Evolutionary conservation across 352 stramenopile genomes (phyloP).

Genomic region (Peronosclerospora sorghi): DNA sequence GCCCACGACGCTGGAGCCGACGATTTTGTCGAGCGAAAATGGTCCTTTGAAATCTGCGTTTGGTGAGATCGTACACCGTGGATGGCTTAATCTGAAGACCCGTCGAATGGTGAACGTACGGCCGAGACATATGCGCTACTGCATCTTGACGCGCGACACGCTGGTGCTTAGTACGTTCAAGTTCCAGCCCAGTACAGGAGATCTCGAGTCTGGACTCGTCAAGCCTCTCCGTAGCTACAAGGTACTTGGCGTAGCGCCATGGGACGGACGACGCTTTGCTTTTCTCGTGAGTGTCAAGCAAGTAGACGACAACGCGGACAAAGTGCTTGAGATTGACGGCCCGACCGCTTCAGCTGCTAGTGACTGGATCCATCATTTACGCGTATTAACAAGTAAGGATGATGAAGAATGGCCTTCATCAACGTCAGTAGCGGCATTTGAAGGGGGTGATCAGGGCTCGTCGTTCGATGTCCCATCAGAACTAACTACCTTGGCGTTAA

Average conservation of each 20-base stretch:
- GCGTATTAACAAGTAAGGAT: constrained; percentile 31
- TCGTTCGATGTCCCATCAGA: constrained; percentile 14
- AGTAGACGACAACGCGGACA: constrained; percentile 53
- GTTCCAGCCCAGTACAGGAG: constrained; percentile 68
- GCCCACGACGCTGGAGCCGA: constrained; percentile 37
- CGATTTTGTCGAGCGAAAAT: constrained; percentile 39
- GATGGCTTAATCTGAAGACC: constrained; percentile 82
- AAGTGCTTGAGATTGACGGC: constrained; percentile 69
- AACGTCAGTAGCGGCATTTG: constrained; percentile 15
- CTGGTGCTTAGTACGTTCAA: constrained; percentile 73
- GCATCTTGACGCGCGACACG: constrained; percentile 55
- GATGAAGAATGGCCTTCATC: constrained; percentile 25
- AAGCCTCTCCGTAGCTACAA: constrained; percentile 62
- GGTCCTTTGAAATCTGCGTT: constrained; percentile 41
- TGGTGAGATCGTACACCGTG: constrained; percentile 62
- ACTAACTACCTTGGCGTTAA: constrained; percentile 6
- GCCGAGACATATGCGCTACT: constrained; percentile 77
- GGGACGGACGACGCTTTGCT: constrained; percentile 57
- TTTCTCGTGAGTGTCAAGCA: constrained; percentile 70
- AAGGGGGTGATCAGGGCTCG: constrained; percentile 19
- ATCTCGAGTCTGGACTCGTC: constrained; percentile 43
- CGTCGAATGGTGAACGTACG: constrained; percentile 79
- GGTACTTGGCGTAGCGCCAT: constrained; percentile 56
- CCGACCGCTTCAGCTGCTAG: constrained; percentile 42
- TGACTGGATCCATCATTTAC: constrained; percentile 67